Conservation (phyloP, 495 filamentous ascomycete species). For the Neurospora sp. region DNA sequence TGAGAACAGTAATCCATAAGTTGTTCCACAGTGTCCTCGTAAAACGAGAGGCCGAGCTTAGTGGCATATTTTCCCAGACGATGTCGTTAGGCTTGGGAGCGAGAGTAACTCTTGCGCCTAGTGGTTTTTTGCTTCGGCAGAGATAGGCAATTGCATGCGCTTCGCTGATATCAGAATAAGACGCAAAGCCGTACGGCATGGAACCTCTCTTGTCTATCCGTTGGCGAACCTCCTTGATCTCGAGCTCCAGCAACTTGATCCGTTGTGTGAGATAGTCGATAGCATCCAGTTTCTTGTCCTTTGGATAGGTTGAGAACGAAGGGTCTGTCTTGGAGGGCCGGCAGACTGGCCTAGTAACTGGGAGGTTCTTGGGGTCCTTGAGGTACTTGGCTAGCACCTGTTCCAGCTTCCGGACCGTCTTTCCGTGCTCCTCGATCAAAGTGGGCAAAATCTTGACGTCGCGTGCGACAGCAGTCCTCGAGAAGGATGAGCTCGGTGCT, state of each 20-base stretch:
- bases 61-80: slow-evolving; percentile 87
- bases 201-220: slow-evolving; percentile 77
- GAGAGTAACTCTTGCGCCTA: slow-evolving; percentile 66
- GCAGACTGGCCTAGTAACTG: slow-evolving; percentile 67
- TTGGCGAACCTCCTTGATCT: slow-evolving; percentile 73
- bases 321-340: slow-evolving; percentile 63
- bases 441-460: slow-evolving; percentile 82
- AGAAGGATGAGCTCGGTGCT: slow-evolving; percentile 63
- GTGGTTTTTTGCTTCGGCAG: slow-evolving; percentile 66
- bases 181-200: slow-evolving; percentile 89
- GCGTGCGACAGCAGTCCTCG: slow-evolving; percentile 72
- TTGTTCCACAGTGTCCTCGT: slow-evolving; percentile 70
- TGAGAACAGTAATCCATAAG: slow-evolving; percentile 72
- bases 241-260: slow-evolving; percentile 69
- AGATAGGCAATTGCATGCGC: slow-evolving; percentile 82
- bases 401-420: slow-evolving; percentile 73
- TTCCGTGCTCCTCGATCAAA: slow-evolving; percentile 74
- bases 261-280: slow-evolving; percentile 87
- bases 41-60: slow-evolving; percentile 52
- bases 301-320: slow-evolving; percentile 43
- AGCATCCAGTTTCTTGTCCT: slow-evolving; percentile 73
- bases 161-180: slow-evolving; percentile 76
- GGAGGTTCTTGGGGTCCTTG: slow-evolving; percentile 73
- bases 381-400: slow-evolving; percentile 79
- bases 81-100: slow-evolving; percentile 85